Conservation (phyloP, 2,329 filamentous ascomycete species). For the Teratosphaeria zuluensis region DNA sequence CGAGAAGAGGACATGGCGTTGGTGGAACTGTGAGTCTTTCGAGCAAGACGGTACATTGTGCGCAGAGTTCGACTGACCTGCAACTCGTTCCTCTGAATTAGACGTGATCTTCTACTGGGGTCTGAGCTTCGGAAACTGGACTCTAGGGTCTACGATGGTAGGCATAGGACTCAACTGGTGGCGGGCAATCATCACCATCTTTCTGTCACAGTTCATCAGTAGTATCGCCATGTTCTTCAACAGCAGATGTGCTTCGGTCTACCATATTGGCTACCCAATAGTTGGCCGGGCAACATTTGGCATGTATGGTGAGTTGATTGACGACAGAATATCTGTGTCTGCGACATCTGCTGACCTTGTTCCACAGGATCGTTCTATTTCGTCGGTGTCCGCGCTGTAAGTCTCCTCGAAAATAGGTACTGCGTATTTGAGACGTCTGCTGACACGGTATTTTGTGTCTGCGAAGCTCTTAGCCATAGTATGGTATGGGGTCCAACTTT, state of each 20-base stretch:
- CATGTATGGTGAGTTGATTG: conserved; percentile 25
- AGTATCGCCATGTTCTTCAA: conserved; percentile 38
- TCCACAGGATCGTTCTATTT: conserved; percentile 27
- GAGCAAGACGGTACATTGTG: too few relatives aligned
- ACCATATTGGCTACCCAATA: conserved; percentile 25
- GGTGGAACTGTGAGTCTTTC: conserved; percentile 25
- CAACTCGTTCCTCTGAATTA: too few relatives aligned
- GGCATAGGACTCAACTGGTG: conserved; percentile 39
- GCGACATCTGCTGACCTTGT: neutral
- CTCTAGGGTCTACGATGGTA: conserved; percentile 28
- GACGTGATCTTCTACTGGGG: conserved; percentile 30
- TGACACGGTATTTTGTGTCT: neutral
- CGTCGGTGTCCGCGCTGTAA: conserved; percentile 30
- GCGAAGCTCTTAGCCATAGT: conserved; percentile 3
- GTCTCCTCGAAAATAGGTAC: neutral
- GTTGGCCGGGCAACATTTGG: conserved; percentile 32
- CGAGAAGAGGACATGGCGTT: conserved; percentile 31
- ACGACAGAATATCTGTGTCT: conserved; percentile 4
- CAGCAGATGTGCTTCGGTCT: conserved; percentile 32
- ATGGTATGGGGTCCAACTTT: conserved; percentile 12
- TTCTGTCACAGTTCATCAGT: conserved; percentile 33
- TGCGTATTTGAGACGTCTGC: neutral
- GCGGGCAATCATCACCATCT: conserved; percentile 36
- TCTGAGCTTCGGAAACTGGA: conserved; percentile 35
- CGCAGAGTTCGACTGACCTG: too few relatives aligned